Percentiles rank a stretch among this genome's conserved stretches.
Evolutionary conservation across 805 yeast genomes (phyloP).

Genomic region (Candida vartiovaarae): DNA sequence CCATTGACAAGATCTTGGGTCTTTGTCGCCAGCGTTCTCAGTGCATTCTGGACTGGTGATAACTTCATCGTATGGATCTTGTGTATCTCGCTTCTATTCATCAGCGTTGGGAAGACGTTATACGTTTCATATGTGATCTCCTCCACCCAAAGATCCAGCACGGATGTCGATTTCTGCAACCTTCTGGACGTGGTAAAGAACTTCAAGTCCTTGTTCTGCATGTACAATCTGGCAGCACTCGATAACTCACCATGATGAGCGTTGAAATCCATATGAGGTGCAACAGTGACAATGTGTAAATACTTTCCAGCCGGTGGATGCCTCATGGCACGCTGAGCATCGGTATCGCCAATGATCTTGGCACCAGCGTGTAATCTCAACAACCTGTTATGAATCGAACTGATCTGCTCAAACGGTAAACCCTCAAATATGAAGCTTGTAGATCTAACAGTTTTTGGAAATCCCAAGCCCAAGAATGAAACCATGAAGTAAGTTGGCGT

Average conservation of each 20-base stretch:
- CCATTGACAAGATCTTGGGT: constrained; percentile 65
- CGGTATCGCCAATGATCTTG: constrained; percentile 52
- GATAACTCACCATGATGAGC: constrained; percentile 30
- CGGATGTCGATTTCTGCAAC: constrained; percentile 65
- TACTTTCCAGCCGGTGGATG: constrained; percentile 63
- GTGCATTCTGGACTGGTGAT: constrained; percentile 83
- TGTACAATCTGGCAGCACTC: constrained; percentile 63
- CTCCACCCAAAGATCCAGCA: constrained; percentile 81
- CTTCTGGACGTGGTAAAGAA: constrained; percentile 64
- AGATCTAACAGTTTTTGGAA: constrained; percentile 70
- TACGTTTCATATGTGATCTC: constrained; percentile 72
- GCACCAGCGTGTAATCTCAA: constrained; percentile 78
- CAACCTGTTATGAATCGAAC: constrained; percentile 73
- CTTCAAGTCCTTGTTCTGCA: constrained; percentile 66
- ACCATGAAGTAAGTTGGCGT: constrained; percentile 77
- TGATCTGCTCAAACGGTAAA: constrained; percentile 77
- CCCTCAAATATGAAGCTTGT: constrained; percentile 82
- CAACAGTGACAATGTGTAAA: constrained; percentile 64
- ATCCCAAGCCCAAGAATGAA: constrained; percentile 76
- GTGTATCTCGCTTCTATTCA: constrained; percentile 74
- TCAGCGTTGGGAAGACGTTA: constrained; percentile 78
- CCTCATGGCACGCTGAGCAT: constrained; percentile 43
- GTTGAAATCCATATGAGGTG: constrained; percentile 52
- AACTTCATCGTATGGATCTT: constrained; percentile 41
- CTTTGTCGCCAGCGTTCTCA: constrained; percentile 56